These are phyloP conservation scores for Fusarium bactridioides DNA, from an alignment of 2,329 filamentous ascomycete species.

Conservation along the genomic window DNA sequence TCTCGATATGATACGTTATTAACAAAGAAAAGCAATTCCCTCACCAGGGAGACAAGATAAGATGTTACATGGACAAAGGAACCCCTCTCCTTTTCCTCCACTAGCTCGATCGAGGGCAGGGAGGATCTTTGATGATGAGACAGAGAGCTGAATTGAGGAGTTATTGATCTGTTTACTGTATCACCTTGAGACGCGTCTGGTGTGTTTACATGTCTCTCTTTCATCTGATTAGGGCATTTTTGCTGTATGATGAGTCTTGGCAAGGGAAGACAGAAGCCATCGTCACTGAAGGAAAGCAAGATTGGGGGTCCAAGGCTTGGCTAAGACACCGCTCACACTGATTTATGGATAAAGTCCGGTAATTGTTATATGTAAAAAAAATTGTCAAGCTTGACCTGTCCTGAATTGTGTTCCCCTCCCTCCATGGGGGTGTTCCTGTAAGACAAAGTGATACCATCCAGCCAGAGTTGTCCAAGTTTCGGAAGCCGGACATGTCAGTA, in stretches of 20 bases:
- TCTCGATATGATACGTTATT: neutral
- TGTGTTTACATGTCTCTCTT: slow-evolving; percentile 22
- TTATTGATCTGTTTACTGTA: neutral
- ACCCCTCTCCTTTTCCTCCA: neutral
- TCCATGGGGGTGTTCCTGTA: neutral
- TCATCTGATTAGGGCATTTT: neutral
- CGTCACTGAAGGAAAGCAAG: neutral
- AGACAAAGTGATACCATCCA: slow-evolving; percentile 13
- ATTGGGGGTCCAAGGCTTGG: neutral
- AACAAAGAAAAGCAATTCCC: neutral
- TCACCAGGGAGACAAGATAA: neutral
- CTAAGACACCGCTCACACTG: neutral
- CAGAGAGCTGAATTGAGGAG: slow-evolving; percentile 21
- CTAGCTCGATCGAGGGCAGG: slow-evolving; percentile 16
- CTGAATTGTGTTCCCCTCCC: neutral
- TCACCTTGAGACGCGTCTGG: neutral
- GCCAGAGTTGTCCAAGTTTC: neutral
- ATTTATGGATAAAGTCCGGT: slow-evolving; percentile 2
- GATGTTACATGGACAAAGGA: neutral
- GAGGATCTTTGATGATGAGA: slow-evolving; percentile 12
- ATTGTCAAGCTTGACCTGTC: neutral
- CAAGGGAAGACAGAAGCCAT: neutral
- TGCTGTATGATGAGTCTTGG: neutral
- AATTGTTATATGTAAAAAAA: neutral
- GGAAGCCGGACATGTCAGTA: neutral